Conservation (phyloP, 2,329 filamentous ascomycete species). For the Colletotrichum viniferum region DNA sequence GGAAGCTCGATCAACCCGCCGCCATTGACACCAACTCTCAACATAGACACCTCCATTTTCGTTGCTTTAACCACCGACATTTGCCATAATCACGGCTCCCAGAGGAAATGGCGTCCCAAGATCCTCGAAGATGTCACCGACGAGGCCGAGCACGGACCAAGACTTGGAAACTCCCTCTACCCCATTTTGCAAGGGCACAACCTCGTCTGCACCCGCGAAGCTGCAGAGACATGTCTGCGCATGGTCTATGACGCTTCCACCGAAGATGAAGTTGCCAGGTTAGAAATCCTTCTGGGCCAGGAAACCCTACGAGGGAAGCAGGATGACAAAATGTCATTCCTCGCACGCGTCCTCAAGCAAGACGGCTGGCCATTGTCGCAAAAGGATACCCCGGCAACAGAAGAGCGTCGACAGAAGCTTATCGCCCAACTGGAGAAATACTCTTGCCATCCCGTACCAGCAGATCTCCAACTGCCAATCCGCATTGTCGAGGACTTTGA, state of each 20-base stretch:
- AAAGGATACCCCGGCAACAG: not conserved
- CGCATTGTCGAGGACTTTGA: conserved; percentile 25
- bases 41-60: conserved; percentile 45
- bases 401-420: conserved; percentile 5
- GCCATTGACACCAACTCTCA: conserved; percentile 37
- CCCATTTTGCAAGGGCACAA: conserved; percentile 33
- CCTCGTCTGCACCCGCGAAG: conserved; percentile 41
- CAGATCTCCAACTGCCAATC: conserved; percentile 37
- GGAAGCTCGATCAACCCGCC: conserved; percentile 22
- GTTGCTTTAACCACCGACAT: conserved; percentile 44
- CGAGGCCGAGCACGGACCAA: conserved; percentile 20
- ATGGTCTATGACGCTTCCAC: conserved; percentile 18
- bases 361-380: not conserved
- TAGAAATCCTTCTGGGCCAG: conserved; percentile 4
- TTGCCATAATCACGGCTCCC: conserved; percentile 35
- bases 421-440: conserved; percentile 35
- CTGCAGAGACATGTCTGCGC: conserved; percentile 39
- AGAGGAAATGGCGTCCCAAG: conserved; percentile 34
- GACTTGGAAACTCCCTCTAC: conserved; percentile 30
- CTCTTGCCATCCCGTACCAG: conserved; percentile 34
- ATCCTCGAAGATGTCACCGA: conserved; percentile 16
- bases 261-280: conserved; percentile 2
- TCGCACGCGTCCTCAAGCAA: not conserved
- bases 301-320: not conserved
- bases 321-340: conserved; percentile 5